Conservation (phyloP, 1,139 yeast genomes). For the Candida sp. region DNA sequence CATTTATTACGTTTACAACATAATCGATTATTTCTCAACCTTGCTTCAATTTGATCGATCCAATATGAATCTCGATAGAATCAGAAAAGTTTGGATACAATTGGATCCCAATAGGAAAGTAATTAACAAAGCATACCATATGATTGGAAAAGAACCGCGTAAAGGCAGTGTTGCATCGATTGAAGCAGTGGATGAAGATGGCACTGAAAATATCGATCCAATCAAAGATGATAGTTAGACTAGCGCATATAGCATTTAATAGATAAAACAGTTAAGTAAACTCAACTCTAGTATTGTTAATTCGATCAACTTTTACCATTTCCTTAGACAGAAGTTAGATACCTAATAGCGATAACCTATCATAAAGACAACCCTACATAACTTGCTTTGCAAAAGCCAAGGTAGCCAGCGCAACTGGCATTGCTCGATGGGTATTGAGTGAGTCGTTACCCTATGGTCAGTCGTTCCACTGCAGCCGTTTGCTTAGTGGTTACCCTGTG, state of each 20-base stretch:
- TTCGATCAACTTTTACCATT: too few relatives aligned
- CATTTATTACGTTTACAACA: slow-evolving; percentile 28
- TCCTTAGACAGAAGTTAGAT: too few relatives aligned
- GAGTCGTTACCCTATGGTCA: too few relatives aligned
- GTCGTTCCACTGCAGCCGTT: too few relatives aligned
- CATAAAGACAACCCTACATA: too few relatives aligned
- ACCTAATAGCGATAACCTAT: too few relatives aligned
- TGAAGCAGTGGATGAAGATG: background rate
- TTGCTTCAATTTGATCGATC: slow-evolving; percentile 34
- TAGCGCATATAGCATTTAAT: background rate
- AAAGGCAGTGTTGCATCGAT: slow-evolving; percentile 4
- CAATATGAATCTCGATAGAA: slow-evolving; percentile 44
- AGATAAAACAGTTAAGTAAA: background rate
- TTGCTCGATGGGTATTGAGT: too few relatives aligned
- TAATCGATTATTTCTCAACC: slow-evolving; percentile 26
- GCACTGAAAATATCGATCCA: background rate
- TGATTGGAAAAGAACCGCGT: slow-evolving; percentile 28
- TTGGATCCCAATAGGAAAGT: slow-evolving; percentile 43
- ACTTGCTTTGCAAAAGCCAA: too few relatives aligned
- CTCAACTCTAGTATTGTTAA: too few relatives aligned
- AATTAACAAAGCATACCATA: slow-evolving; percentile 34
- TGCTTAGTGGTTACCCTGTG: too few relatives aligned
- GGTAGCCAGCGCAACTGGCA: too few relatives aligned
- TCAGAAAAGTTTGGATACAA: slow-evolving; percentile 39
- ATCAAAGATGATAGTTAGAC: background rate